phyloP scores from a whole-genome alignment of 495 filamentous ascomycete species.

The Aspergillus incahuasiensis region DNA sequence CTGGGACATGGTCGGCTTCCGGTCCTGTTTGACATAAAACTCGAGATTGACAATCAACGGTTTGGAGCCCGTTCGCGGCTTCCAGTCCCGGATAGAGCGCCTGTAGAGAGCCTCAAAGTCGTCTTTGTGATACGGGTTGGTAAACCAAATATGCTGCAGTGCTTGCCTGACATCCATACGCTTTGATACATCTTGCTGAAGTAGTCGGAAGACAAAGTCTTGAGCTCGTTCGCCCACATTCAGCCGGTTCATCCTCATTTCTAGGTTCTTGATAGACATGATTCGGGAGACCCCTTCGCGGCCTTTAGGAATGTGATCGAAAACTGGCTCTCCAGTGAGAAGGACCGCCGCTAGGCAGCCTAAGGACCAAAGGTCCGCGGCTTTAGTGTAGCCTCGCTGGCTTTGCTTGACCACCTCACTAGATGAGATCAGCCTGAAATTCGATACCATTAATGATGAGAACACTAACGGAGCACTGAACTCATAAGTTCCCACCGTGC shows the following conservation, averaged over 20 bases:
- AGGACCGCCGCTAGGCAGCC: constrained; percentile 50
- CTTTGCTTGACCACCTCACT: constrained; percentile 42
- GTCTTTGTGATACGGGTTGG: constrained; percentile 29
- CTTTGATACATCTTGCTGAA: constrained; percentile 44
- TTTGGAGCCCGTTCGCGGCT: constrained; percentile 19
- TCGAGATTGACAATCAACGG: constrained; percentile 13
- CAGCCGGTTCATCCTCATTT: constrained; percentile 30
- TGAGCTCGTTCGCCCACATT: constrained; percentile 38
- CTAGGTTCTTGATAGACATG: constrained; percentile 32
- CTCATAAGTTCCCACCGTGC: constrained; percentile 57
- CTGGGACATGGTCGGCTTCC: not conserved
- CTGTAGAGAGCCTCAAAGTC: constrained; percentile 47
- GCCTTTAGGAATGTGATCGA: constrained; percentile 21
- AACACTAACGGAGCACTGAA: constrained; percentile 68
- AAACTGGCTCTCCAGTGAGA: constrained; percentile 44
- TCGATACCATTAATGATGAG: constrained; percentile 6
- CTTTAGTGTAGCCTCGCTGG: constrained; percentile 51
- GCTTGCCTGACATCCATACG: constrained; percentile 54
- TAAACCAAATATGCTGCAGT: constrained; percentile 58
- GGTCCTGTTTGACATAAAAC: not conserved
- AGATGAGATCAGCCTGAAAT: constrained; percentile 19
- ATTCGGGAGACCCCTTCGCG: constrained; percentile 14
- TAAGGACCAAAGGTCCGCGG: constrained; percentile 61
- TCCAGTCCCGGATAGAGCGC: constrained; percentile 47
- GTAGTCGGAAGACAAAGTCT: constrained; percentile 51